Base-by-base conservation (phyloP, 345 rosid genomes). In the Passiflora organensis region DNA sequence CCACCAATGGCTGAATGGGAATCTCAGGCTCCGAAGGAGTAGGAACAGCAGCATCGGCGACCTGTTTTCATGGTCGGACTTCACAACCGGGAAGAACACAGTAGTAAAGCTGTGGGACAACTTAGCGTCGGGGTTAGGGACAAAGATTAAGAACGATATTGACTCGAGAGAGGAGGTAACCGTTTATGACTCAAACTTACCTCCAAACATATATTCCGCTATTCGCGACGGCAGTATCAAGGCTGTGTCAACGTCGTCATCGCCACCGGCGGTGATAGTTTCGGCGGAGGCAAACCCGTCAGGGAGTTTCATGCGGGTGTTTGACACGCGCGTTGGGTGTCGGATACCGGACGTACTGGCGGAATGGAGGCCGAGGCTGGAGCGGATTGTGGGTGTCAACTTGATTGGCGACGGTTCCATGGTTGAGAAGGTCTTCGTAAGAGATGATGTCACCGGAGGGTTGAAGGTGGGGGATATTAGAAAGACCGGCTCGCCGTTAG, bases 81-180 rank as follows among this genome's bases (percentile, higher is more conserved):
- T 79, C 43, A 53, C 76, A 4, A 46, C 59, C 44, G 89, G 77
- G 11, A 78, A 67, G 58, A 74, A 63, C 64, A 15, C 43, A 1
- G 84, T 83, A 13, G 89, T 83, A 49, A 78, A 78, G 71, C 74
- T 83, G 0, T 80, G 89, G 86, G 84, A 80, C 51, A 78, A 71
- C 56, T 58, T 70, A 14, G 82, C 71, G 16, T 60, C 62, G 17
- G 80, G 75, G 13, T 70, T 77, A 17, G 74, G 76, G 21, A 58
- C 72, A 4, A 64, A 69, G 32, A 41, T 65, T 2, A 65, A 60
- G 41, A 55, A 39, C 19, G 50, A 18, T 6, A 20, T 16, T 23
- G 47, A 53, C 13, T 22, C 55, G 32, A 16, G 67, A 43, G 15
- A 46, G 20, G 39, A 32, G 0, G 16, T 32, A 0, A 28, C 76